Evolutionary conservation across 2,329 filamentous ascomycete genomes (phyloP).

Genomic region (Penicillium corylophilum): DNA sequence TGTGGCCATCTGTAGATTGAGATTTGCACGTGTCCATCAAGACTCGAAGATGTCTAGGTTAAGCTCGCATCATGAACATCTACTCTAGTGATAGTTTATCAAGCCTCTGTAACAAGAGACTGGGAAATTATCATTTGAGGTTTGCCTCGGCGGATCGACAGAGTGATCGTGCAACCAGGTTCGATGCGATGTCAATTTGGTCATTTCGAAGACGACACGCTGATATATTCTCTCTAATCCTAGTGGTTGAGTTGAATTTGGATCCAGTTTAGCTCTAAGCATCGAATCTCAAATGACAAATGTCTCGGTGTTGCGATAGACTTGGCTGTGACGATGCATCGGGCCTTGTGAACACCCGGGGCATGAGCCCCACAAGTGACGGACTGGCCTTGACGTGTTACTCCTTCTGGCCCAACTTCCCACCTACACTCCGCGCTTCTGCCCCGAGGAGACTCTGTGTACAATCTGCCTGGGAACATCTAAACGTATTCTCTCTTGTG

Average conservation of each 20-base stretch:
- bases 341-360: slow-evolving; percentile 4
- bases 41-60: too few relatives aligned
- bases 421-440: not conserved
- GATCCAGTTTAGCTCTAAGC: not conserved
- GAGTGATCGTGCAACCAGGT: not conserved
- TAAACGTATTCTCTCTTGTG: not conserved
- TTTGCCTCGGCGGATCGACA: not conserved
- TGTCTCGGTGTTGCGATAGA: not conserved
- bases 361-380: slow-evolving; percentile 6
- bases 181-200: not conserved
- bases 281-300: not conserved
- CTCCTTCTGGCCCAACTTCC: slow-evolving; percentile 2
- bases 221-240: not conserved
- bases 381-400: slow-evolving; percentile 7
- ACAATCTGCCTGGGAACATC: not conserved
- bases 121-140: not conserved
- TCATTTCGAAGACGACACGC: not conserved
- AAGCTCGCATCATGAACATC: too few relatives aligned
- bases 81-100: too few relatives aligned
- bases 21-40: too few relatives aligned
- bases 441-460: not conserved
- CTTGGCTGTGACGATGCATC: not conserved
- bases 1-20: too few relatives aligned
- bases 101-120: too few relatives aligned
- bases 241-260: not conserved